Evolutionary conservation across 116 monocot species (phyloP), one percentile per base, ranked within the genome.

Genomic region (Posidonia oceanica): DNA sequence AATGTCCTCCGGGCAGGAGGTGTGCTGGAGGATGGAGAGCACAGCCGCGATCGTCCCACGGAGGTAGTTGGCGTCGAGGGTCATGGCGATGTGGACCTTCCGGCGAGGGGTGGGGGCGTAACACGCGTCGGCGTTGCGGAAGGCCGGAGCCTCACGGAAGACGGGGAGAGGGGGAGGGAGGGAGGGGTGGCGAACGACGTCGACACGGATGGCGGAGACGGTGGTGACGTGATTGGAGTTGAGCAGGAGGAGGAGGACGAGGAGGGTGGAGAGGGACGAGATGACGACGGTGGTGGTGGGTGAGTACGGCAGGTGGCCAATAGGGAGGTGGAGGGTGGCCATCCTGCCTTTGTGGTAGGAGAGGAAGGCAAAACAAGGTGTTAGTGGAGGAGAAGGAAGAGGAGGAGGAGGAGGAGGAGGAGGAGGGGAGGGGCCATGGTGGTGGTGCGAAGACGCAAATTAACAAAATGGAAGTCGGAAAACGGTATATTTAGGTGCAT

Each of bases 21-120:
- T 70, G 76, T 76, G 69, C 62, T 70, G 76, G 16, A 76, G 69
- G 52, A 76, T 69, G 62, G 76, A 76, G 52, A 69, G 76, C 21
- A 69, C 69, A 53, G 69, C 76, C 38, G 76, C 76, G 42, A 76
- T 52, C 18, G 76, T 76, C 3, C 76, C 76, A 10, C 76, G 69
- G 38, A 76, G 69, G 69, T 76, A 76, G 69, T 76, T 76, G 61
- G 76, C 51, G 69, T 76, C 76, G 39, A 76, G 76, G 62, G 76
- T 76, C 76, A 76, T 76, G 69, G 70, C 76, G 15, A 76, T 52
- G 17, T 63, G 69, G 41, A 76, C 75, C 58, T 40, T 71, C 21
- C 48, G 16, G 52, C 29, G 21, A 39, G 39, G 15, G 6, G 23
- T 16, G 37, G 36, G 21, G 0, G 52, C 20, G 39, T 18, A 4